A percentile compares a stretch with the other conserved stretches of the same genome.
These are phyloP conservation scores for Yamadazyma conglobata DNA, from an alignment of 1,139 yeast genomes.

Conservation along the genomic window DNA sequence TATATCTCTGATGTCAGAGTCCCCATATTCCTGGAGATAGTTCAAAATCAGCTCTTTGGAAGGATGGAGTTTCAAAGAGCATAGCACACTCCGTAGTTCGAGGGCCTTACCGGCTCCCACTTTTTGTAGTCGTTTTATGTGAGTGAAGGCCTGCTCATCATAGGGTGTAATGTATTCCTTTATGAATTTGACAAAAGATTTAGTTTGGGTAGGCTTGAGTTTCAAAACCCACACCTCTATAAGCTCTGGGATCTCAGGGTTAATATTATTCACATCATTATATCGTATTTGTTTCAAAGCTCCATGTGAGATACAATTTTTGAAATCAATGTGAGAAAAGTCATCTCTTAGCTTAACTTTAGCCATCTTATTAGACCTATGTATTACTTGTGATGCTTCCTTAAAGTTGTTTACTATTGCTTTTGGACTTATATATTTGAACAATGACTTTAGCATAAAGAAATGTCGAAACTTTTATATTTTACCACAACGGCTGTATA, in stretches of 20 bases:
- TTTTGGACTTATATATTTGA: slow-evolving; percentile 4
- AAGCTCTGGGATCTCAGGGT: slow-evolving; percentile 31
- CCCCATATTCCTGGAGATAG: slow-evolving; percentile 7
- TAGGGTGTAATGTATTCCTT: slow-evolving; percentile 24
- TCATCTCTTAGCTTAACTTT: slow-evolving; percentile 8
- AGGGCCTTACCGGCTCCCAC: slow-evolving; percentile 10
- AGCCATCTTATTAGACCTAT: slow-evolving; percentile 10
- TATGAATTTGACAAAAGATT: slow-evolving; percentile 24
- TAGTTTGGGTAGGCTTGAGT: slow-evolving; percentile 29
- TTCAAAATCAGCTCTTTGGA: slow-evolving; percentile 13
- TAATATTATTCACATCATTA: slow-evolving; percentile 14
- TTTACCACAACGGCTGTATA: too few relatives aligned
- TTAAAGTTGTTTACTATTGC: slow-evolving; percentile 5
- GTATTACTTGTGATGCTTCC: slow-evolving; percentile 7
- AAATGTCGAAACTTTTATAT: too few relatives aligned
- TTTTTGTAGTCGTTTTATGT: slow-evolving; percentile 34
- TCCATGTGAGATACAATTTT: slow-evolving; percentile 45
- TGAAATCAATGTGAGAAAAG: slow-evolving; percentile 37
- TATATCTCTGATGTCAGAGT: slow-evolving; percentile 13
- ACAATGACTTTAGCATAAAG: too few relatives aligned
- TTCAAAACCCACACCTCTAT: slow-evolving; percentile 56
- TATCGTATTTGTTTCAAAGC: slow-evolving; percentile 47
- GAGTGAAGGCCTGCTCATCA: slow-evolving; percentile 25
- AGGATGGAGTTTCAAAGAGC: slow-evolving; percentile 20
- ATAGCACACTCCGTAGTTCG: slow-evolving; percentile 24